phyloP scores from a whole-genome alignment of 2,329 filamentous ascomycete genomes.

The Alternaria triticina region DNA sequence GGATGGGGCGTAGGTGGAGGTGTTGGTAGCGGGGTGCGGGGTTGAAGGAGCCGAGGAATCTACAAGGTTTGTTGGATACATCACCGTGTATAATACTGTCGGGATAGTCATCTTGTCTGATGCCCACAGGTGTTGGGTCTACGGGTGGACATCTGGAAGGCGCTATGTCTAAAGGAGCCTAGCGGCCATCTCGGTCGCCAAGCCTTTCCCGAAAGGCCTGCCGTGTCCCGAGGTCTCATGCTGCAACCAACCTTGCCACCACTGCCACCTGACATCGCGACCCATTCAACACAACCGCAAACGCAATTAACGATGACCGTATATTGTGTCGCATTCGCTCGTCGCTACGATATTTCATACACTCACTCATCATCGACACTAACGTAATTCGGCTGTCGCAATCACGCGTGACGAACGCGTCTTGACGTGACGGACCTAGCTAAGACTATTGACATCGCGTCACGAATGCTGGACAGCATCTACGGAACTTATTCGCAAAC shows the following conservation, averaged over 20 bases:
- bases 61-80: neutral
- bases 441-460: neutral
- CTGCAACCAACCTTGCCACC: neutral
- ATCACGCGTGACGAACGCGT: neutral
- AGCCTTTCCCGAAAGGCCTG: neutral
- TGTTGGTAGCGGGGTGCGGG: neutral
- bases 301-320: neutral
- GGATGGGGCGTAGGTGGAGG: neutral
- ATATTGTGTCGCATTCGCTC: neutral
- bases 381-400: neutral
- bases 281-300: neutral
- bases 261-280: neutral
- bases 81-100: neutral
- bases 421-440: neutral
- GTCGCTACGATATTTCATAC: neutral
- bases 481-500: neutral
- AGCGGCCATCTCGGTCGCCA: neutral
- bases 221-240: too few species aligned
- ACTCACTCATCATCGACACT: neutral
- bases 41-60: neutral
- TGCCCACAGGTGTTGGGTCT: too few species aligned
- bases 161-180: neutral
- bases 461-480: neutral
- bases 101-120: neutral
- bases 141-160: too few species aligned